Evolutionary conservation across 176 grass and related monocot genomes (phyloP), one percentile per base, ranked within the genome.

Genomic region (Musa acuminata): DNA sequence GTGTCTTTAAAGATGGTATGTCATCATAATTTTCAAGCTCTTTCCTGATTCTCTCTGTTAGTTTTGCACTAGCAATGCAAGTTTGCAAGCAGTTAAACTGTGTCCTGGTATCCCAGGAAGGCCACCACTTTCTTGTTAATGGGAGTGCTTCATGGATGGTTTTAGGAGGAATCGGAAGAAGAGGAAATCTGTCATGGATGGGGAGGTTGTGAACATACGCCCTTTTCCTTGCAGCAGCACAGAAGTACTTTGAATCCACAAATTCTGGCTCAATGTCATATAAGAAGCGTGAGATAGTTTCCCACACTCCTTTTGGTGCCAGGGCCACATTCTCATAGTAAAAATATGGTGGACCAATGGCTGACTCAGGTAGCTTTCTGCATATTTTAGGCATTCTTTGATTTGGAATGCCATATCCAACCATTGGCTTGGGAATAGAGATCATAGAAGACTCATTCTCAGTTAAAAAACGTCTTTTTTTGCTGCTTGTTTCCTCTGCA

Each of bases 51-150:
- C 81, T 67, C 14, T 94, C 88, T 4, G 79, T 72, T 8, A 89
- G 19, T 19, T 87, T 83, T 49, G 96, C 88, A 49, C 88, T 89
- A 16, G 86, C 79, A 13, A 69, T 20, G 68, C 77, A 83, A 26
- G 91, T 99, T 12, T 99, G 90, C 64, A 99, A 85, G 67, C 96
- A 99, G 16, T 99, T 99, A 48, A 99, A 87, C 23, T 99, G 84
- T 2, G 51, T 82, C 76, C 96, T 90, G 11, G 63, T n/a, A 49
- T 99, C 96, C 96, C 96, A 99, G 3, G 80, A 75, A 1, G 96
- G 91, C 91, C 91, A 99, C 82, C 91, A 86, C 59, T 54, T 78
- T 77, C 51, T 77, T 12, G 89, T 78, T 19, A 19, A n/a, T 20
- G 91, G 88, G 23, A 99, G 94, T 1, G 83, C 96, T 19, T 89